Evolutionary conservation across 306 rosid species (phyloP).

Genomic region (Rosa multiflora): DNA sequence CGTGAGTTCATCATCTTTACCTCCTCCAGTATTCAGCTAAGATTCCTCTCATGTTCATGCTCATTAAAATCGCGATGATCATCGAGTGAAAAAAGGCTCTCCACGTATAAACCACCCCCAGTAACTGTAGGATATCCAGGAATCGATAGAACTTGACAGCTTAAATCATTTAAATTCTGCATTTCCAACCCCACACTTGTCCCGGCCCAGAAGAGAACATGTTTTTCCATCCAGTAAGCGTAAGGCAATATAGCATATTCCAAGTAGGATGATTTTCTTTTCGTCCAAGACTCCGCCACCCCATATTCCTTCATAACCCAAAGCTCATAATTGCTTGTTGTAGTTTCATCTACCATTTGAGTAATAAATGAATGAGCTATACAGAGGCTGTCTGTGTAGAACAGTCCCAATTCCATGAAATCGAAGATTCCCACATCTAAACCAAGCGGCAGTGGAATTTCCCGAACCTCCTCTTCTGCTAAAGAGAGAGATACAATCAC

Average conservation of each 20-base stretch:
- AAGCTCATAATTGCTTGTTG: neutral
- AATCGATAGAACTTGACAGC: neutral
- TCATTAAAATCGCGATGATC: too few species aligned
- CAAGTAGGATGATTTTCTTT: neutral
- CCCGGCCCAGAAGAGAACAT: neutral
- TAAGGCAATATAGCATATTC: neutral
- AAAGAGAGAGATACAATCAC: neutral
- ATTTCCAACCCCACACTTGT: neutral
- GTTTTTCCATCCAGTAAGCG: neutral
- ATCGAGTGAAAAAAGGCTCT: neutral
- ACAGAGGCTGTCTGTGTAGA: neutral
- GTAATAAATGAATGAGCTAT: neutral
- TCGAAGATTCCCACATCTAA: neutral
- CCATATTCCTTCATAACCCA: neutral
- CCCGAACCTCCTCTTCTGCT: neutral
- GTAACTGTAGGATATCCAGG: neutral
- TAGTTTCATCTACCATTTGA: neutral
- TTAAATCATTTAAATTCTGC: neutral
- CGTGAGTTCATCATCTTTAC: neutral
- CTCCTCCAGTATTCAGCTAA: neutral
- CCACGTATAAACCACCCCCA: neutral
- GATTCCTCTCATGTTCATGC: neutral
- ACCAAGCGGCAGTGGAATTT: neutral
- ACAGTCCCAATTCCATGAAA: neutral
- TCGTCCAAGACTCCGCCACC: neutral